phyloP scores from a whole-genome alignment of 495 filamentous ascomycete species.

The Talaromyces liani region DNA sequence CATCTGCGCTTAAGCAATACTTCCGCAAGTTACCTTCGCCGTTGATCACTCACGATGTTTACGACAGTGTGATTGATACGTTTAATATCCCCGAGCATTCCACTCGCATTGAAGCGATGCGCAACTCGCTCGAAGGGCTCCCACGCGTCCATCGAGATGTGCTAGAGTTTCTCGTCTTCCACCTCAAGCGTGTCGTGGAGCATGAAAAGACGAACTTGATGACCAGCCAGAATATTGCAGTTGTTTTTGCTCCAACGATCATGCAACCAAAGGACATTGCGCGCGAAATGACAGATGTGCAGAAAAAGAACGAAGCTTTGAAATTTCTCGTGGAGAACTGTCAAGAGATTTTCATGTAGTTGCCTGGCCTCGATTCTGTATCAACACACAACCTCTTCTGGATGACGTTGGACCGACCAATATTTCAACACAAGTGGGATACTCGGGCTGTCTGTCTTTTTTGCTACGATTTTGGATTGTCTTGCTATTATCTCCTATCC shows the following conservation, averaged over 20 bases:
- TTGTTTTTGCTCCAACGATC: conserved; percentile 97
- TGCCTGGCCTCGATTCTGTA: not conserved
- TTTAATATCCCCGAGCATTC: conserved; percentile 27
- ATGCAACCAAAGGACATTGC: conserved; percentile 85
- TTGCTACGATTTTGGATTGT: not conserved
- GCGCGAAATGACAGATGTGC: conserved; percentile 93
- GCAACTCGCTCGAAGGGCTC: conserved; percentile 63
- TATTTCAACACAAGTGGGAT: not conserved
- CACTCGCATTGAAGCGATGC: conserved; percentile 56
- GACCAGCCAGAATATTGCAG: conserved; percentile 89
- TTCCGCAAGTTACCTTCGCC: conserved; percentile 91
- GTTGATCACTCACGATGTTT: conserved; percentile 86
- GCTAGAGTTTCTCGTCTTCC: conserved; percentile 90
- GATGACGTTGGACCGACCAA: not conserved
- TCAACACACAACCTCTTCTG: not conserved
- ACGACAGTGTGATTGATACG: conserved; percentile 81
- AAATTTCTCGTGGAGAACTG: conserved; percentile 87
- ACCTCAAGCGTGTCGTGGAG: conserved; percentile 80
- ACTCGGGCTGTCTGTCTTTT: not conserved
- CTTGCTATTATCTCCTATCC: not conserved
- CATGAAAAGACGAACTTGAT: conserved; percentile 82
- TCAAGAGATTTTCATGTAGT: conserved; percentile 61
- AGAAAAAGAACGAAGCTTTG: conserved; percentile 81
- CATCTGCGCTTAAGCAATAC: conserved; percentile 93
- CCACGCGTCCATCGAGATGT: conserved; percentile 78